A percentile compares a stretch with the other conserved stretches of the same genome.
These are phyloP conservation scores for Calonectria multiphialidica DNA, from an alignment of 2,329 filamentous ascomycete genomes.

Conservation along the genomic window DNA sequence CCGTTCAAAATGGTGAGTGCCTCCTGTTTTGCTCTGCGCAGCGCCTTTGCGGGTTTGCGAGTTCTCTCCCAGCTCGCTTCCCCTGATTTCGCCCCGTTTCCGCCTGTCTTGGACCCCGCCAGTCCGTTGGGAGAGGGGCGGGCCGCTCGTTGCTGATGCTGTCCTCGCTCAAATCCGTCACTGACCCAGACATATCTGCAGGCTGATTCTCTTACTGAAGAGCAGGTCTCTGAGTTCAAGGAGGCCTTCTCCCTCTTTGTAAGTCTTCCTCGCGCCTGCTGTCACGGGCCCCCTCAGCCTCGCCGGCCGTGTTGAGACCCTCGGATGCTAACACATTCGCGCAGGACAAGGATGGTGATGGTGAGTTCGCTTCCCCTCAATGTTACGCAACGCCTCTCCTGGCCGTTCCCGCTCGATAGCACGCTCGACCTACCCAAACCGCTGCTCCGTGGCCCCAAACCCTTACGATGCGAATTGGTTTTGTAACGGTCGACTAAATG, in stretches of 20 bases:
- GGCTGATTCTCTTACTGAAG: slow-evolving; percentile 99
- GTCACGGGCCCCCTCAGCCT: background rate
- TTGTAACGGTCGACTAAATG: slow-evolving; percentile 35
- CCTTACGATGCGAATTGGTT: slow-evolving; percentile 20
- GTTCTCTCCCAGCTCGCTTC: slow-evolving; percentile 16
- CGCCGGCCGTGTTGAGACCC: background rate
- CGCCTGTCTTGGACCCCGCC: slow-evolving; percentile 41
- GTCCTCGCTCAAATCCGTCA: slow-evolving; percentile 22
- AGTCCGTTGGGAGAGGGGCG: slow-evolving; percentile 45
- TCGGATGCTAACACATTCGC: slow-evolving; percentile 41
- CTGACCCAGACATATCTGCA: slow-evolving; percentile 55
- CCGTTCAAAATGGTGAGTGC: slow-evolving; percentile 47
- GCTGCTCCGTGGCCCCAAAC: slow-evolving; percentile 7
- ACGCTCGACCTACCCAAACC: slow-evolving; percentile 20
- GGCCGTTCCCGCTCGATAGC: slow-evolving; percentile 24
- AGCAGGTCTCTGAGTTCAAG: slow-evolving; percentile 99
- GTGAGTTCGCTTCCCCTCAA: slow-evolving; percentile 66
- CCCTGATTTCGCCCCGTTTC: slow-evolving; percentile 27
- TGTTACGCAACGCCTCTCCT: slow-evolving; percentile 25
- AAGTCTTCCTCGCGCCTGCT: slow-evolving; percentile 59
- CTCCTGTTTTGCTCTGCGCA: slow-evolving; percentile 12
- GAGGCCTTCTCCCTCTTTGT: slow-evolving; percentile 99
- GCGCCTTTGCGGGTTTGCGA: slow-evolving; percentile 9
- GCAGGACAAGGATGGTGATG: slow-evolving; percentile 92
- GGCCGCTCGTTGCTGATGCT: slow-evolving; percentile 35